phyloP scores from a whole-genome alignment of 176 grass and related monocot species.

The Canna indica region DNA sequence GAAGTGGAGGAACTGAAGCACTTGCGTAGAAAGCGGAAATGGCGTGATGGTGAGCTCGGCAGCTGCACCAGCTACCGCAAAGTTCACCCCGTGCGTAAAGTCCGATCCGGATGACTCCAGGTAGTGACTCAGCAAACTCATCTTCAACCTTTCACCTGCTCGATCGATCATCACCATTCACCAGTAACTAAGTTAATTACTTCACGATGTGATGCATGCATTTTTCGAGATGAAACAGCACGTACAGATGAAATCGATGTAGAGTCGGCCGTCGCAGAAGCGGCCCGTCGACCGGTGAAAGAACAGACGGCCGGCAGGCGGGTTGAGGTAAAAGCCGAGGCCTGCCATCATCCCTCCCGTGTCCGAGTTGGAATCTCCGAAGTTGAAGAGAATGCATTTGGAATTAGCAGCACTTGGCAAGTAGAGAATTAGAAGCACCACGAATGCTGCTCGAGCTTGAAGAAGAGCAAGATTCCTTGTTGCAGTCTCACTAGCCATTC shows the following conservation, averaged over 20 bases:
- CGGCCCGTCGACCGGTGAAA: constrained; percentile 44
- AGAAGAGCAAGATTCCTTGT: neutral
- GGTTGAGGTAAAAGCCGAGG: constrained; percentile 25
- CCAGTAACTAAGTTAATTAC: no score
- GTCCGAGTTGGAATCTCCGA: constrained; percentile 65
- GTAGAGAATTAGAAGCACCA: neutral
- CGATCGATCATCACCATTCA: no score
- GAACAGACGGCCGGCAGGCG: constrained; percentile 36
- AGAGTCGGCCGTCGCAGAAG: constrained; percentile 49
- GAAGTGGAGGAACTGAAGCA: constrained; percentile 49
- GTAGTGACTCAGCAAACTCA: constrained; percentile 41
- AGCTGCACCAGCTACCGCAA: constrained; percentile 35
- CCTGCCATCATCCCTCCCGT: constrained; percentile 37
- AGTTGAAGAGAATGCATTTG: constrained; percentile 50
- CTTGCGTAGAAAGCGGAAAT: constrained; percentile 36
- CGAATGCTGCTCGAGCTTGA: neutral
- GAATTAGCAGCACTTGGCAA: neutral
- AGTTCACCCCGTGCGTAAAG: constrained; percentile 46
- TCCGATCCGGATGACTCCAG: constrained; percentile 41
- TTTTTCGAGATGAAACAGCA: no score
- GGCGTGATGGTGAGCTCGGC: neutral
- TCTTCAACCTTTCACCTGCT: constrained; percentile 34
- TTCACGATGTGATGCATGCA: no score
- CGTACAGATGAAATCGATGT: constrained; percentile 61
- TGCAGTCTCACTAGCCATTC: no score